phyloP scores from a whole-genome alignment of 2,329 filamentous ascomycete genomes.

The Diaporthe eres region DNA sequence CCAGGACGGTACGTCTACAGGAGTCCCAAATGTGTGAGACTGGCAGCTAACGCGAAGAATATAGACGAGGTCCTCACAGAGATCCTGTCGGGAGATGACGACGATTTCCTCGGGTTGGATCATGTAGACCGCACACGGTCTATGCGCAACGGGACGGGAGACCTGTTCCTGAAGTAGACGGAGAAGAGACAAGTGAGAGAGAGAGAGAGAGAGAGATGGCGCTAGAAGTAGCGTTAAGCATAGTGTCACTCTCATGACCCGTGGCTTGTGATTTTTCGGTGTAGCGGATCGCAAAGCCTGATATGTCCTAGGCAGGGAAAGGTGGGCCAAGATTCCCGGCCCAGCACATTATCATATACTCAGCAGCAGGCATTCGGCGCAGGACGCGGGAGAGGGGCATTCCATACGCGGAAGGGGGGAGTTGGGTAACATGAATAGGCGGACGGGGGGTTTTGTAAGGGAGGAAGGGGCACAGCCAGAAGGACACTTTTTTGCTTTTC shows the following conservation, averaged over 20 bases:
- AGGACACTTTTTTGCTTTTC: constrained; percentile 4
- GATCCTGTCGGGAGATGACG: constrained; percentile 61
- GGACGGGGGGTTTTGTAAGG: background rate
- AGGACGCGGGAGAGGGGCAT: constrained; percentile 32
- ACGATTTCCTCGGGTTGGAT: constrained; percentile 76
- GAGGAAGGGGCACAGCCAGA: constrained; percentile 1
- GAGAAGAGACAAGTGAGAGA: background rate
- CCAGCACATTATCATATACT: constrained; percentile 33
- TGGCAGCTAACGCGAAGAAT: constrained; percentile 42
- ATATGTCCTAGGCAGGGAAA: constrained; percentile 16
- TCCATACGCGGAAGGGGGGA: constrained; percentile 16
- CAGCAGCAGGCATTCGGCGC: constrained; percentile 39
- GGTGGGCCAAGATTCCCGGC: background rate
- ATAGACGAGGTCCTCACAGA: constrained; percentile 73
- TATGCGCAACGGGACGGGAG: constrained; percentile 71
- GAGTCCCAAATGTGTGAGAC: constrained; percentile 35
- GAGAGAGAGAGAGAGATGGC: background rate
- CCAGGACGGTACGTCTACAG: constrained; percentile 80
- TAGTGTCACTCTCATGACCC: constrained; percentile 36
- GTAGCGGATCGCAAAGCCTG: constrained; percentile 3
- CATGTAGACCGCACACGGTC: constrained; percentile 74
- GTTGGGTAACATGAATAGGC: constrained; percentile 35
- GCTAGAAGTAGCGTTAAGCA: background rate
- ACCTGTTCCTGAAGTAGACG: constrained; percentile 69
- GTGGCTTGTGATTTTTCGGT: constrained; percentile 4